A percentile compares a stretch with the other conserved stretches of the same genome.
These are phyloP conservation scores for Solanum rostratum DNA, from an alignment of 257 asterid genomes.

Conservation along the genomic window DNA sequence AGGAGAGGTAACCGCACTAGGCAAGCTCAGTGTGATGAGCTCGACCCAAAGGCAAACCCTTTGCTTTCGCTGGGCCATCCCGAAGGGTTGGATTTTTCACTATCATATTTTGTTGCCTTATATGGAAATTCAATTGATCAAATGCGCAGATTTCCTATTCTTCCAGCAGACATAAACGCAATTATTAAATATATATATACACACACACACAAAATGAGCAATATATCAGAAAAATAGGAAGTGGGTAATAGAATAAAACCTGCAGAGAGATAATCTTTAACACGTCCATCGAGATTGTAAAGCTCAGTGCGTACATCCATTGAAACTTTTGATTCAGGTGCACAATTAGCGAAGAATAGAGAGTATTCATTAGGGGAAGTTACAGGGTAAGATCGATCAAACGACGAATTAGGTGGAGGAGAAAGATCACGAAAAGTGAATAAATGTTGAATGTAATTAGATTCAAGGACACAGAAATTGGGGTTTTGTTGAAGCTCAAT, in stretches of 20 bases:
- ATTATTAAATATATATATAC: background rate
- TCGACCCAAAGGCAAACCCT: no score
- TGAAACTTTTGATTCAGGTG: slow-evolving; percentile 73
- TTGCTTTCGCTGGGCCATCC: no score
- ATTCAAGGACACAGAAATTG: slow-evolving; percentile 71
- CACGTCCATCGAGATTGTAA: slow-evolving; percentile 64
- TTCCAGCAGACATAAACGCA: background rate
- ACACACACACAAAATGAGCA: background rate
- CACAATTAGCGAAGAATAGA: slow-evolving; percentile 85
- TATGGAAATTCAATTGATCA: background rate
- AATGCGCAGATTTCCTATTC: background rate
- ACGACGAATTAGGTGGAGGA: slow-evolving; percentile 75
- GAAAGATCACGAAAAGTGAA: slow-evolving; percentile 83
- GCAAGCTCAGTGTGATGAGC: no score
- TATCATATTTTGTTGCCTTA: background rate
- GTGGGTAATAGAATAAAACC: slow-evolving; percentile 68
- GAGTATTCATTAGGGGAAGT: slow-evolving; percentile 77
- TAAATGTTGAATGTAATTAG: slow-evolving; percentile 39
- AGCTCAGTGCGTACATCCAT: slow-evolving; percentile 86
- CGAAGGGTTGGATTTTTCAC: background rate
- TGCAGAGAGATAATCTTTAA: slow-evolving; percentile 69
- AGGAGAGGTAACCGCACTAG: no score
- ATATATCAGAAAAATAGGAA: slow-evolving; percentile 23
- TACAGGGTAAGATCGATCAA: slow-evolving; percentile 50
- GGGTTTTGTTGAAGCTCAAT: slow-evolving; percentile 68